These are phyloP conservation scores for Aspergillus affinis DNA, from an alignment of 495 filamentous ascomycete species.

Conservation along the genomic window DNA sequence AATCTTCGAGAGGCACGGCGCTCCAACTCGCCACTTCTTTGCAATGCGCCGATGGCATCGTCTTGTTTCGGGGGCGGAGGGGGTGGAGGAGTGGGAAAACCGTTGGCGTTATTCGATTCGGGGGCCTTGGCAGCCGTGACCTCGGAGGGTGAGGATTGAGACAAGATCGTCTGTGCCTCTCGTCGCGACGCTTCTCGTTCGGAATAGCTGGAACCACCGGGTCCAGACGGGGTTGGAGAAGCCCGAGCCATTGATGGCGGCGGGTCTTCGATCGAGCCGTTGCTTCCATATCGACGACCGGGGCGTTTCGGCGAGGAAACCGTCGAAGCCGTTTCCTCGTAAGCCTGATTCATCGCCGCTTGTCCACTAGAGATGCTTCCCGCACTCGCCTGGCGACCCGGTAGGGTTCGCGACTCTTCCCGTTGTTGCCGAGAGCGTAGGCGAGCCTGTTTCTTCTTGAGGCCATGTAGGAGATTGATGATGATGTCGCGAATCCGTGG, in stretches of 20 bases:
- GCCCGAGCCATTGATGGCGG: slow-evolving; percentile 42
- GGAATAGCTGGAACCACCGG: slow-evolving; percentile 32
- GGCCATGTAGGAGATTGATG: slow-evolving; percentile 90
- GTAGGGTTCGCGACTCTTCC: slow-evolving; percentile 55
- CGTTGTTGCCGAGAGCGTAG: slow-evolving; percentile 76
- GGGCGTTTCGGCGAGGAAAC: slow-evolving; percentile 38
- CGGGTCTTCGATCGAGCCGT: slow-evolving; percentile 46
- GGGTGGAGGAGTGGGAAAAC: slow-evolving; percentile 63
- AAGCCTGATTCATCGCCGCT: slow-evolving; percentile 61
- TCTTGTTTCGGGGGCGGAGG: slow-evolving; percentile 79
- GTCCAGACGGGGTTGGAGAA: slow-evolving; percentile 36
- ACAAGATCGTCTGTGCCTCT: slow-evolving; percentile 48
- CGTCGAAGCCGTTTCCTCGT: slow-evolving; percentile 58
- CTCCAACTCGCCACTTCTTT: slow-evolving; percentile 89
- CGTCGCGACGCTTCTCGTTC: slow-evolving; percentile 48
- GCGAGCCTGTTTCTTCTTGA: slow-evolving; percentile 94
- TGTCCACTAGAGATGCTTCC: slow-evolving; percentile 61
- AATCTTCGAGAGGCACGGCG: slow-evolving; percentile 89
- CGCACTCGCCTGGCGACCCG: slow-evolving; percentile 63
- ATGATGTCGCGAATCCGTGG: slow-evolving; percentile 96
- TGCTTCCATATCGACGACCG: slow-evolving; percentile 52
- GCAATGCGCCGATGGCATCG: slow-evolving; percentile 87
- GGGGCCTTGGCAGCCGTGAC: slow-evolving; percentile 41
- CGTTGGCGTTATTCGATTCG: slow-evolving; percentile 32
- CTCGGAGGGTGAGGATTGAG: slow-evolving; percentile 60